Evolutionary conservation across 2,329 filamentous ascomycete genomes (phyloP), one percentile per base, ranked within the genome.

Genomic region (Calonectria leucothoes): DNA sequence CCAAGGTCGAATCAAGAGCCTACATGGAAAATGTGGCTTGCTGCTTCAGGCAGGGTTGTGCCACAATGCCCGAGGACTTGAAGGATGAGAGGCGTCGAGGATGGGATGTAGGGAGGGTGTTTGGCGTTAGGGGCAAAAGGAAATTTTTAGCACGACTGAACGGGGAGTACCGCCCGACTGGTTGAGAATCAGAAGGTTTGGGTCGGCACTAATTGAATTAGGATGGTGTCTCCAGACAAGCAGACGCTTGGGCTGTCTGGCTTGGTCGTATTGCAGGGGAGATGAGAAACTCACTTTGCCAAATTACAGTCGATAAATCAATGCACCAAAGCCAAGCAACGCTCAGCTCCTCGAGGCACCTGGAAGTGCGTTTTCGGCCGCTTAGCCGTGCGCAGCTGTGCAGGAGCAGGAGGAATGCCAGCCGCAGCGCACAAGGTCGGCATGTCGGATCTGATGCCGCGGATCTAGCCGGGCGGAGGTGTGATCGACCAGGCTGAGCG

Each of bases 381-480:
- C 55, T 65, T 27, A 45, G 42, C 42, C 42, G 42, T 45, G 42
- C n/a, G 23, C 20, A 10, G 61, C 59, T 70, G 48, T 69, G 61
- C 31, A 61, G 55, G n/a, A 39, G 23, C 66, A 45, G 66, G 25
- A 66, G 63, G 67, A 77, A 78, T 78, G 73, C 66, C 48, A 61
- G 64, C 37, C 27, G 63, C 68, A 65, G 63, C 51, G 8, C 68
- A 55, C 35, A 49, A 42, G 55, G 64, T 64, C 59, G 57, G 71
- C 57, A 70, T 73, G 55, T 72, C 69, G 65, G 71, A 74, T 78
- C 69, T 70, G 69, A 75, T 63, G 63, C 65, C 68, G 51, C 74
- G 72, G 76, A 80, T 79, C 77, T 79, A 80, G 74, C 78, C 77
- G 76, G 59, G 39, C 70, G 70, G 66, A 69, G 74, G 68, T 70